Conservation (phyloP, 495 filamentous ascomycete genomes). For the Rostrohypoxylon terebratum region DNA sequence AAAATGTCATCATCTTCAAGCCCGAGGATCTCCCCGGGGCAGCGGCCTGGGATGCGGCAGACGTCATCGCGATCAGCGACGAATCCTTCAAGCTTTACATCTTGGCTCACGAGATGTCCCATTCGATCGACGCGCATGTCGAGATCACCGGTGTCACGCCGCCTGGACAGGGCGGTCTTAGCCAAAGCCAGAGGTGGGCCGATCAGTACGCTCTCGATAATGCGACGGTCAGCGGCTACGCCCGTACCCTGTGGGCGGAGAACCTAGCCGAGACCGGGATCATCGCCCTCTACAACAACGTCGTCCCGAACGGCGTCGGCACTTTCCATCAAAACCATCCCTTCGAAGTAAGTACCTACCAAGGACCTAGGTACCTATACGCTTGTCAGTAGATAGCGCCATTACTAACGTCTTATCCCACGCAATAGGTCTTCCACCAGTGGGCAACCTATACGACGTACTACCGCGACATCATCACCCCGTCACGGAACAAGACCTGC, state of each 20-base stretch:
- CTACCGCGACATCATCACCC: conserved; percentile 21
- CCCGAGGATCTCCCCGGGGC: conserved; percentile 5
- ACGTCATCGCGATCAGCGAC: conserved; percentile 16
- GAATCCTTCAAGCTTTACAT: conserved; percentile 14
- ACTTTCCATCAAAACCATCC: neutral
- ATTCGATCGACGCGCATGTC: conserved; percentile 47
- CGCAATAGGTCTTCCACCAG: conserved; percentile 42
- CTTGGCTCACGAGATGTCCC: conserved; percentile 48
- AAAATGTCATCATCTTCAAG: conserved; percentile 35
- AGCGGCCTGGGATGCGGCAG: conserved; percentile 15
- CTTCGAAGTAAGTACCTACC: neutral
- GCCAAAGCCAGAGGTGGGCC: conserved; percentile 42
- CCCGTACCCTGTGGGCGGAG: conserved; percentile 43
- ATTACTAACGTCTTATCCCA: neutral
- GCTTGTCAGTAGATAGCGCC: neutral
- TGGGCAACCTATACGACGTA: conserved; percentile 24
- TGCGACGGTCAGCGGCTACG: conserved; percentile 45
- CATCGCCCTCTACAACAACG: conserved; percentile 45
- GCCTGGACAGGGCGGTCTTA: conserved; percentile 31
- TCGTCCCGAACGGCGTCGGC: conserved; percentile 48
- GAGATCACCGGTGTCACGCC: conserved; percentile 4
- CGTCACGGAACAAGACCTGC: neutral
- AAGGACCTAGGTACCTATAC: neutral
- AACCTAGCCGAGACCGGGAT: conserved; percentile 51
- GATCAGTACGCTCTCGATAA: conserved; percentile 45